Evolutionary conservation across 148 eudicot genomes (phyloP), one percentile per base, ranked within the genome.

Genomic region (Euryodendron excelsum): DNA sequence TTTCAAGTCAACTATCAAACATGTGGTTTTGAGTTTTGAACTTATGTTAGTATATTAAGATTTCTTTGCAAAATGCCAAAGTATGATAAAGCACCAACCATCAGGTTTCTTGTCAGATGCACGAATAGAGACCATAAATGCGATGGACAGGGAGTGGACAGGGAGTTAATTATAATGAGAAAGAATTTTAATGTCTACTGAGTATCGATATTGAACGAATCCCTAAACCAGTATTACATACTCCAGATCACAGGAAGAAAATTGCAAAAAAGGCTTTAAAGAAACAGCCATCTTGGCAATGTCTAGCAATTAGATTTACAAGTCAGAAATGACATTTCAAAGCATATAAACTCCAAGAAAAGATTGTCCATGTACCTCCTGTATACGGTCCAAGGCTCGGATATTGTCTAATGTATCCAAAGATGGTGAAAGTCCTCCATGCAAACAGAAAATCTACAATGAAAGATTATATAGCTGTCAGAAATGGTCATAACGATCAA

Each of bases 401-500:
- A 94, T 88, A 77, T 94, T 92, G 85, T 92, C 98, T 66, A 92
- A 82, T 62, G 97, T 92, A 71, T 89, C 97, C 81, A 94, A 78
- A 36, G 94, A 91, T 44, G 98, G 98, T 60, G 97, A 92, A 79
- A 94, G 97, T 47, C 97, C 97, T 73, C 97, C 98, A 82, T 92
- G 98, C 86, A 94, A 85, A 78, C 99, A 95, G 87, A 95, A 90
- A 39, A 95, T 69, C 99, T 95, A 74, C 44, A 72, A 85, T 52
- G 44, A 68, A 79, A 9, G 68, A 66, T 8, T 48, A 30, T 59
- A 53, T 56, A 34, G 30, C 34, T 48, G 44, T 77, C 37, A 74
- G 76, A 72, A 69, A 41, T 45, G 64, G 25, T 23, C 28, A 45
- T n/a, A 44, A 31, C n/a, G 34, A 31, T 28, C 56, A 74, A 28